A percentile compares a stretch with the other conserved stretches of the same genome.
Evolutionary conservation across 2,329 filamentous ascomycete genomes (phyloP).

Genomic region (Calonectria naviculata): DNA sequence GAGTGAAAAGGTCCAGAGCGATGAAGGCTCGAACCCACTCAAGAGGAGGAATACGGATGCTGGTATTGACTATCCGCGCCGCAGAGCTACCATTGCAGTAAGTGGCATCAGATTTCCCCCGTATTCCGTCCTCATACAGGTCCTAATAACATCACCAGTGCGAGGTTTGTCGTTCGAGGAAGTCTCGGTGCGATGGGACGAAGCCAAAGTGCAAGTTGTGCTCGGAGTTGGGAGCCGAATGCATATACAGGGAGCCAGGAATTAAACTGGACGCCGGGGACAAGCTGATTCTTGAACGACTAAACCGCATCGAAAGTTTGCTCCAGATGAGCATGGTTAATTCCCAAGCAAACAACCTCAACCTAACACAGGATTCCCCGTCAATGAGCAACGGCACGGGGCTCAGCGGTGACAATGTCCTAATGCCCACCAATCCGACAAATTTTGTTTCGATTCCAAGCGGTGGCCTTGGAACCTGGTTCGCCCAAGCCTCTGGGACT

Average conservation of each 20-base stretch:
- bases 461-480: conserved; percentile 79
- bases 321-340: conserved; percentile 76
- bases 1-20: conserved; percentile 56
- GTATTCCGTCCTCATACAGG: background rate
- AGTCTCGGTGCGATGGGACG: conserved; percentile 82
- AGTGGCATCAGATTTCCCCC: conserved; percentile 42
- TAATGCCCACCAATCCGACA: conserved; percentile 54
- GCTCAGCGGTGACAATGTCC: conserved; percentile 66
- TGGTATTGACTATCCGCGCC: conserved; percentile 71
- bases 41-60: conserved; percentile 72
- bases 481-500: conserved; percentile 58
- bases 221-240: conserved; percentile 83
- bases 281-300: conserved; percentile 84
- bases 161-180: conserved; percentile 83
- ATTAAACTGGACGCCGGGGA: conserved; percentile 90
- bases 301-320: conserved; percentile 81
- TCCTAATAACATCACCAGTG: conserved; percentile 62
- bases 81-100: conserved; percentile 75
- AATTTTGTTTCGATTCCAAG: conserved; percentile 68
- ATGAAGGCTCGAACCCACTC: conserved; percentile 68
- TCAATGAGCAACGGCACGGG: conserved; percentile 73
- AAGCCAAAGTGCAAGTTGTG: conserved; percentile 89
- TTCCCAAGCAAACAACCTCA: conserved; percentile 61
- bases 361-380: conserved; percentile 71
- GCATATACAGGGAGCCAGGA: conserved; percentile 85